A percentile compares a stretch with the other conserved stretches of the same genome.
phyloP scores from a whole-genome alignment of 768 basidiomycete species.

The Arthromyces matolae region DNA sequence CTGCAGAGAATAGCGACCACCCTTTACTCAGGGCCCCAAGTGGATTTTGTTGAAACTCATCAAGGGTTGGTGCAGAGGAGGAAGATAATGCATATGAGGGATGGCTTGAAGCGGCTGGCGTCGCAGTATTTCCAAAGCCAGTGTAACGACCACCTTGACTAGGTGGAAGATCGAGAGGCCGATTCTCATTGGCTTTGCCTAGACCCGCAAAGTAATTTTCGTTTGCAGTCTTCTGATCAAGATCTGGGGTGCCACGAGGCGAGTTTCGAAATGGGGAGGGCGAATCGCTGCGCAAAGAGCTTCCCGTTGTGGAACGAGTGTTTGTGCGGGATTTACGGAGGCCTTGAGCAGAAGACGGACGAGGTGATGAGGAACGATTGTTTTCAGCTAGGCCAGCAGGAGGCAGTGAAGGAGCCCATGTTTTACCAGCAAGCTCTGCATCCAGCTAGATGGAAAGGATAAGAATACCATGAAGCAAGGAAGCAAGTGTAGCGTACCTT shows the following conservation, averaged over 20 bases:
- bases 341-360: conserved; percentile 73
- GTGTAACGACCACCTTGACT: conserved; percentile 92
- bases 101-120: conserved; percentile 52
- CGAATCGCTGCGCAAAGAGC: conserved; percentile 49
- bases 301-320: conserved; percentile 45
- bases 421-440: conserved; percentile 64
- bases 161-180: conserved; percentile 80
- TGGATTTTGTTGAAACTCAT: conserved; percentile 86
- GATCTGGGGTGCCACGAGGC: conserved; percentile 41
- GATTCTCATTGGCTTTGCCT: conserved; percentile 75
- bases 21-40: conserved; percentile 84
- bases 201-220: conserved; percentile 83
- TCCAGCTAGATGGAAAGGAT: conserved; percentile 59
- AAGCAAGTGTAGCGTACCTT: conserved; percentile 55
- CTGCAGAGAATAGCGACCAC: conserved; percentile 92
- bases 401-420: conserved; percentile 77
- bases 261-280: conserved; percentile 49
- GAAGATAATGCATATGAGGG: conserved; percentile 76
- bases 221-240: conserved; percentile 74
- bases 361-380: conserved; percentile 44
- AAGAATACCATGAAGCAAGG: conserved; percentile 7
- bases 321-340: conserved; percentile 85
- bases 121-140: conserved; percentile 88
- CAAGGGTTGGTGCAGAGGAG: conserved; percentile 69
- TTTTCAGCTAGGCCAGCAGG: conserved; percentile 44